Percentiles rank a stretch among this genome's conserved stretches.
Conservation (phyloP, 106 monocot species). For the Vanilla planifolia region DNA sequence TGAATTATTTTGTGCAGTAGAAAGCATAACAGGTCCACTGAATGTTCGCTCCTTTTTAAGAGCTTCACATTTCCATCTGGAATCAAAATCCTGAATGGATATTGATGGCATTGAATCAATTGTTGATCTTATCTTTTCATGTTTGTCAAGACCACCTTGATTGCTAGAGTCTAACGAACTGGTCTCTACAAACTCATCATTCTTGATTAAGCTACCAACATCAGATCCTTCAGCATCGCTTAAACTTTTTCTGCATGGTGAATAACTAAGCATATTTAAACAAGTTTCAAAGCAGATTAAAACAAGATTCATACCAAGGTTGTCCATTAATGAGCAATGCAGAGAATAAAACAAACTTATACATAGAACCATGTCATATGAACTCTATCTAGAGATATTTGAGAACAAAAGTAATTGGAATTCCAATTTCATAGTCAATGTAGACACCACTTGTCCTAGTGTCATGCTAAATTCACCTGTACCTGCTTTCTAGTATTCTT, state of each 20-base stretch:
- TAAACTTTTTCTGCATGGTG: constrained; percentile 18
- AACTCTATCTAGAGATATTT: not conserved
- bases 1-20: constrained; percentile 15
- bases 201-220: constrained; percentile 8
- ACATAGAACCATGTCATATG: not conserved
- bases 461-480: too few species aligned
- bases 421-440: too few species aligned
- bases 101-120: constrained; percentile 29
- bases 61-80: constrained; percentile 20
- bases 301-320: not conserved
- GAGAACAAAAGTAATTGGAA: too few species aligned
- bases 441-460: too few species aligned
- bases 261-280: constrained; percentile 1
- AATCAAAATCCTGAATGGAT: constrained; percentile 28
- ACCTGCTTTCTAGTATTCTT: too few species aligned
- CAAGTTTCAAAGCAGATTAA: too few species aligned
- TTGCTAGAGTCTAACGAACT: constrained; percentile 15
- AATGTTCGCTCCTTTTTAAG: constrained; percentile 34
- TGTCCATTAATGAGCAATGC: not conserved
- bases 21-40: constrained; percentile 36
- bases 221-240: constrained; percentile 14
- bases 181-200: constrained; percentile 29
- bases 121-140: constrained; percentile 23
- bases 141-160: constrained; percentile 18
- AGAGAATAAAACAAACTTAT: not conserved